Conservation (phyloP, 179 eudicot genomes). For the Nepenthes alata region DNA sequence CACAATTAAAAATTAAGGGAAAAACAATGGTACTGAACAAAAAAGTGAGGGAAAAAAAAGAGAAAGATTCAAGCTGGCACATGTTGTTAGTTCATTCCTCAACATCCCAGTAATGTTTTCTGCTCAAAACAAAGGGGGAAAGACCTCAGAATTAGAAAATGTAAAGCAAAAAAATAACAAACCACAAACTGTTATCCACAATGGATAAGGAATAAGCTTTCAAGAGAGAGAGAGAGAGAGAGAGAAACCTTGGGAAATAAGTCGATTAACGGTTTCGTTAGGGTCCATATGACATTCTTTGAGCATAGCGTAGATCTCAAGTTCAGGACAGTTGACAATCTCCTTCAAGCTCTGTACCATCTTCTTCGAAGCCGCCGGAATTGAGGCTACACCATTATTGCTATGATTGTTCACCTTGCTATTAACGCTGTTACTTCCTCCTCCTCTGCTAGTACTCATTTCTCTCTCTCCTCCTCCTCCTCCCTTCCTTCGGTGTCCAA, state of each 20-base stretch:
- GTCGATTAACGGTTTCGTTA: slow-evolving; percentile 69
- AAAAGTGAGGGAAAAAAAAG: too few relatives aligned
- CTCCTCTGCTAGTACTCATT: slow-evolving; percentile 5
- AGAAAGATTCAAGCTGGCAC: too few relatives aligned
- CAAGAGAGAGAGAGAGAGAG: background rate
- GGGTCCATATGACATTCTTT: slow-evolving; percentile 95
- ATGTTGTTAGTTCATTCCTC: too few relatives aligned
- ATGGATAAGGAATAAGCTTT: too few relatives aligned
- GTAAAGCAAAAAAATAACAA: background rate
- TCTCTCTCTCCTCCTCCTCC: too few relatives aligned
- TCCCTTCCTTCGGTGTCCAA: too few relatives aligned
- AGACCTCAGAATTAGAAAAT: too few relatives aligned
- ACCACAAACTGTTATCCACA: too few relatives aligned
- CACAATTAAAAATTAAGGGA: too few relatives aligned
- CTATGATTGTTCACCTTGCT: slow-evolving; percentile 1
- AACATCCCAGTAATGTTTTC: too few relatives aligned
- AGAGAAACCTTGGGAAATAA: slow-evolving; percentile 59
- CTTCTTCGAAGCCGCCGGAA: slow-evolving; percentile 57
- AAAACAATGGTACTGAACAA: too few relatives aligned
- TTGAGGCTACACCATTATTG: slow-evolving; percentile 15
- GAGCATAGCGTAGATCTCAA: slow-evolving; percentile 76
- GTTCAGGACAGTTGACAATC: slow-evolving; percentile 62
- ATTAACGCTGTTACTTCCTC: background rate
- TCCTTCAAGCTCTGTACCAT: slow-evolving; percentile 68
- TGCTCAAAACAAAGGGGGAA: too few relatives aligned